Base-by-base conservation (phyloP, 140 eudicot genomes). In the Stevia rebaudiana region DNA sequence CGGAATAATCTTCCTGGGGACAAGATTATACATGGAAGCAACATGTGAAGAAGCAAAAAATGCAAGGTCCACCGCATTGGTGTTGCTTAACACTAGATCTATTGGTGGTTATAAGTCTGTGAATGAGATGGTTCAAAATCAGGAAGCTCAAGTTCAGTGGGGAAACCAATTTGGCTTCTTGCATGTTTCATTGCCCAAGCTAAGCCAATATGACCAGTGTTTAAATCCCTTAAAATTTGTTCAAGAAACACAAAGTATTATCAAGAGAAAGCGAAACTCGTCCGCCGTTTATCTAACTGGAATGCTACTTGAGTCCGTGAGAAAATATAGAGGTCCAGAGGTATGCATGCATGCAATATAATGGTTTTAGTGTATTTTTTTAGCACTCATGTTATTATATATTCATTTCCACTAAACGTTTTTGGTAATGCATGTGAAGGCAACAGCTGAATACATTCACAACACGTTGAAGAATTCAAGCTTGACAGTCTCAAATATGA, bases 131-230 rank as follows among this genome's bases (percentile, higher is more conserved):
- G 28, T 79, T 19, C 78, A 76, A 30, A 76, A 86, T 23, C 66
- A 80, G 16, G 72, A 72, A 23, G 73, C 81, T 10, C 74, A 74
- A 19, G 61, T 62, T 63, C 84, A 78, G 10, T 90, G 95, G 95
- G 97, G 95, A 5, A 90, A 90, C 63, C 85, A 88, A 40, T 83
- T 89, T 23, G 83, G 87, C 7, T 89, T 86, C 61, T 70, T 89
- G 67, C 91, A 79, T 8, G 82, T 81, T 1, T 60, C 89, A 0
- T 6, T 89, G 24, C 97, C 97, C n/a, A 69, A 81, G 33, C 13
- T 85, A 51, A 39, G 56, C 35, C 39, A 54, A 16, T 0, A 46
- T 3, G 71, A 63, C 1, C 46, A 35, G 30, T 40, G 53, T 3
- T 65, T 57, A 10, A 42, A 81, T 23, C 92, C 97, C 0, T 79